A percentile compares a stretch with the other conserved stretches of the same genome.
Conservation (phyloP, 768 basidiomycete species). For the Pleurotus salmoneostramineus region DNA sequence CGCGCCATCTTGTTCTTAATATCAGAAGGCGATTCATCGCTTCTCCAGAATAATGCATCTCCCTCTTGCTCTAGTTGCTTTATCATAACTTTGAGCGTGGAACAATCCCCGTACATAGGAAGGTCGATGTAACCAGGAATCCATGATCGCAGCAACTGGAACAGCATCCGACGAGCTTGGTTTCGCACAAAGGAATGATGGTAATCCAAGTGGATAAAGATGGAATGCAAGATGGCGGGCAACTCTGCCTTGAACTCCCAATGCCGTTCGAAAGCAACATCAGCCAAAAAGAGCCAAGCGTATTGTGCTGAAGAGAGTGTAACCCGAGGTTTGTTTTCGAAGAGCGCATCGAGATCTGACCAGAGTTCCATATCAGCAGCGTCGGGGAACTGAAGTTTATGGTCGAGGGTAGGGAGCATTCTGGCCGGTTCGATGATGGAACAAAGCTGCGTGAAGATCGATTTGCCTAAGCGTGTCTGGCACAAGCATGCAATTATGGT, state of each 20-base stretch:
- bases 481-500: constrained; percentile 83
- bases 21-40: constrained; percentile 55
- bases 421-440: constrained; percentile 79
- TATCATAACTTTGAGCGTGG: constrained; percentile 47
- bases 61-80: constrained; percentile 55
- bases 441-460: constrained; percentile 82
- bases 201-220: constrained; percentile 83
- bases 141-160: constrained; percentile 83
- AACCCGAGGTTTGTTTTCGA: constrained; percentile 66
- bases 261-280: constrained; percentile 69
- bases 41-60: constrained; percentile 62
- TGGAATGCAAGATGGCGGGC: constrained; percentile 70
- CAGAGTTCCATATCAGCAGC: constrained; percentile 71
- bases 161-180: constrained; percentile 74
- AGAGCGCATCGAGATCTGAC: constrained; percentile 76
- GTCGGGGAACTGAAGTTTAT: constrained; percentile 59
- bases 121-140: constrained; percentile 72
- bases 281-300: constrained; percentile 80
- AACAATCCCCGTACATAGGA: constrained; percentile 44
- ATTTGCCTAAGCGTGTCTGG: constrained; percentile 65
- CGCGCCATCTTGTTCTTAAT: constrained; percentile 65
- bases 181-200: constrained; percentile 63
- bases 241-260: constrained; percentile 74
- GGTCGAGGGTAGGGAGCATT: constrained; percentile 78
- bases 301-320: constrained; percentile 82